A percentile compares a stretch with the other conserved stretches of the same genome.
Conservation (phyloP, 2,329 filamentous ascomycete genomes). For the Aspergillus pseudoviridinutans region DNA sequence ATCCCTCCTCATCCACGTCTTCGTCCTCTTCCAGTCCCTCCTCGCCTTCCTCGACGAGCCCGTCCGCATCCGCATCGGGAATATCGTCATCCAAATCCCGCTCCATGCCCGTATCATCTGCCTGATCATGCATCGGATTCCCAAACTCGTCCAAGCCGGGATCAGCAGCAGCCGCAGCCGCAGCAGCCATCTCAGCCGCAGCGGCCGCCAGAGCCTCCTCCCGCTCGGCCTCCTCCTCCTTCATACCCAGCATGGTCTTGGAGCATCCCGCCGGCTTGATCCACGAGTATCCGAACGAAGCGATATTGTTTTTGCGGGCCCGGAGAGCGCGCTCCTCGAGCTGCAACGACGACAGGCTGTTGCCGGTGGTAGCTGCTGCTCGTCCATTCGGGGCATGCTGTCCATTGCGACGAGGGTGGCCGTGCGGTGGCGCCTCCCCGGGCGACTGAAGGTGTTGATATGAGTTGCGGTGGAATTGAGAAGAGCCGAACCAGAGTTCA, state of each 20-base stretch:
- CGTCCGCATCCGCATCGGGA: slow-evolving; percentile 39
- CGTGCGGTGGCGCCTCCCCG: slow-evolving; percentile 2
- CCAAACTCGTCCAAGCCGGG: slow-evolving; percentile 33
- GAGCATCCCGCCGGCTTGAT: slow-evolving; percentile 80
- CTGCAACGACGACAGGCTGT: slow-evolving; percentile 63
- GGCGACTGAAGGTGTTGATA: slow-evolving; percentile 14
- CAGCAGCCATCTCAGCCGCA: slow-evolving; percentile 66
- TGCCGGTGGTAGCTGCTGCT: slow-evolving; percentile 50
- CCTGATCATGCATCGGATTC: slow-evolving; percentile 3
- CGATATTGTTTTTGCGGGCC: slow-evolving; percentile 73
- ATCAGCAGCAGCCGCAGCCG: slow-evolving; percentile 60
- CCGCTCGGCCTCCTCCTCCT: slow-evolving; percentile 83
- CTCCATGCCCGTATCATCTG: slow-evolving; percentile 36
- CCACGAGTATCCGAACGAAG: slow-evolving; percentile 85
- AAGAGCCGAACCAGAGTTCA: slow-evolving; percentile 68
- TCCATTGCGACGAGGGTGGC: slow-evolving; percentile 9
- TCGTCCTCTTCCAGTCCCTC: slow-evolving; percentile 50
- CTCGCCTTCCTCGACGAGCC: slow-evolving; percentile 40
- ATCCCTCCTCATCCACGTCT: slow-evolving; percentile 48
- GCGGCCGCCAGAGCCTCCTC: slow-evolving; percentile 78
- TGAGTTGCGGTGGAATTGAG: slow-evolving; percentile 46
- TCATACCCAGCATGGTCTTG: slow-evolving; percentile 86
- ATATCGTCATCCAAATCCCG: slow-evolving; percentile 46
- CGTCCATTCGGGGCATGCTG: slow-evolving; percentile 22
- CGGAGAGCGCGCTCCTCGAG: slow-evolving; percentile 74